Percentiles rank a stretch among this genome's conserved stretches.
These are phyloP conservation scores for Staphylotrichum tortipilum DNA, from an alignment of 495 filamentous ascomycete genomes.

Conservation along the genomic window DNA sequence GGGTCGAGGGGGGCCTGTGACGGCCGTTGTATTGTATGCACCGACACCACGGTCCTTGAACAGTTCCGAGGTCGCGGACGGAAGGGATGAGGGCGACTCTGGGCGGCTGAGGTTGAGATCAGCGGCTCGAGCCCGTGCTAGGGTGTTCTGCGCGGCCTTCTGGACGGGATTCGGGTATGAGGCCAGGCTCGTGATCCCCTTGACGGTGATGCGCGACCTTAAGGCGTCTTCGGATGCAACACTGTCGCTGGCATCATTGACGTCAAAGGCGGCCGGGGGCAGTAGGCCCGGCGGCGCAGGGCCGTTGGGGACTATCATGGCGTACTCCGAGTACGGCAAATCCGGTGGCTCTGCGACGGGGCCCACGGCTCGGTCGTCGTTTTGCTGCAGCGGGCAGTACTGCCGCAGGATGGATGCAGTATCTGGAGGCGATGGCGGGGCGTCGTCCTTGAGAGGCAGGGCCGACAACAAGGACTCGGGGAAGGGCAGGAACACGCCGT, in stretches of 20 bases:
- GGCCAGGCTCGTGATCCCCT: conserved; percentile 35
- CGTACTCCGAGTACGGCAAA: not conserved
- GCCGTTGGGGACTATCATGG: conserved; percentile 17
- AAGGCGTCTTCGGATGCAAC: conserved; percentile 20
- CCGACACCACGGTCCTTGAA: conserved; percentile 4
- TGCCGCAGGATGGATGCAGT: conserved; percentile 15
- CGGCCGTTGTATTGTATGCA: conserved; percentile 9
- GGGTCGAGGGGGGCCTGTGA: conserved; percentile 33
- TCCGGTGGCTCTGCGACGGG: conserved; percentile 15
- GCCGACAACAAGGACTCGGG: conserved; percentile 14
- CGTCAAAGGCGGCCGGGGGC: conserved; percentile 12
- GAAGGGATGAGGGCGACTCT: conserved; percentile 6
- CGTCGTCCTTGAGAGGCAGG: conserved; percentile 14
- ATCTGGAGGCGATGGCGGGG: conserved; percentile 12
- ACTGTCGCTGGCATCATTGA: conserved; percentile 18
- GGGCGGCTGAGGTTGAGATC: conserved; percentile 9
- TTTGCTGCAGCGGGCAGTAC: conserved; percentile 42
- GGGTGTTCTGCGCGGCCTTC: conserved; percentile 32
- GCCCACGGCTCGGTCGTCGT: conserved; percentile 37
- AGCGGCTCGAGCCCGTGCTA: conserved; percentile 27
- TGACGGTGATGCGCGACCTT: conserved; percentile 26
- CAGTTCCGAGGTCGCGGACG: not conserved
- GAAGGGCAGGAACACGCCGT: conserved; percentile 9
- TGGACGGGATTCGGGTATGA: conserved; percentile 41
- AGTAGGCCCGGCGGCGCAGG: conserved; percentile 21